phyloP scores from a whole-genome alignment of 192 early-diverging fungal species.

The Coemansia reversa region DNA sequence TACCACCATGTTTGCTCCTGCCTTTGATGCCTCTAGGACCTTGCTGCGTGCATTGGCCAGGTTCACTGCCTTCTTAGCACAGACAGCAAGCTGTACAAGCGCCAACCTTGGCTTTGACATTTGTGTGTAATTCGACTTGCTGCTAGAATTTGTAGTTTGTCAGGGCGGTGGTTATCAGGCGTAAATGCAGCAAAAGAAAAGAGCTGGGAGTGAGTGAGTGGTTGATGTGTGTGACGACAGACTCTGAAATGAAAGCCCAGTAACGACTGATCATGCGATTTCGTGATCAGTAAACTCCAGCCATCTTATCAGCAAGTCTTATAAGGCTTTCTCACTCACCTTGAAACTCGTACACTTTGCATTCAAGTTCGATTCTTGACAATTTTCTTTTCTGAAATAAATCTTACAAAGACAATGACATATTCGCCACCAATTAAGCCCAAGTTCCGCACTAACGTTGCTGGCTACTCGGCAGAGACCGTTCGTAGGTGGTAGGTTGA shows the following conservation, averaged over 20 bases:
- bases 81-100: slow-evolving; percentile 76
- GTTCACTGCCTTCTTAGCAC: slow-evolving; percentile 74
- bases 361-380: slow-evolving; percentile 2
- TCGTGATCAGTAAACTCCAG: no score
- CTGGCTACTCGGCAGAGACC: slow-evolving; percentile 47
- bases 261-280: no score
- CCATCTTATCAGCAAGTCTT: no score
- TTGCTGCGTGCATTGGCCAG: slow-evolving; percentile 70
- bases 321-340: no score
- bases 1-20: slow-evolving; percentile 88
- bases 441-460: slow-evolving; percentile 42
- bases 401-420: slow-evolving; percentile 16
- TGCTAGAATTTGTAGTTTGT: no score
- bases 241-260: no score
- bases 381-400: slow-evolving; percentile 6
- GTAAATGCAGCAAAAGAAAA: background rate
- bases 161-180: background rate
- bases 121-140: background rate
- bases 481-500: slow-evolving; percentile 44
- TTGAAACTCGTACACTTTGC: slow-evolving; percentile 1
- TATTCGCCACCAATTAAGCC: slow-evolving; percentile 38
- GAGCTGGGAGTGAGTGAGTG: no score
- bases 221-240: no score
- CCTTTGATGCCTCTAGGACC: slow-evolving; percentile 79
- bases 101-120: slow-evolving; percentile 58